A percentile compares a stretch with the other conserved stretches of the same genome.
Conservation (phyloP, 1,284 basidiomycete species). For the Malassezia caprae region DNA sequence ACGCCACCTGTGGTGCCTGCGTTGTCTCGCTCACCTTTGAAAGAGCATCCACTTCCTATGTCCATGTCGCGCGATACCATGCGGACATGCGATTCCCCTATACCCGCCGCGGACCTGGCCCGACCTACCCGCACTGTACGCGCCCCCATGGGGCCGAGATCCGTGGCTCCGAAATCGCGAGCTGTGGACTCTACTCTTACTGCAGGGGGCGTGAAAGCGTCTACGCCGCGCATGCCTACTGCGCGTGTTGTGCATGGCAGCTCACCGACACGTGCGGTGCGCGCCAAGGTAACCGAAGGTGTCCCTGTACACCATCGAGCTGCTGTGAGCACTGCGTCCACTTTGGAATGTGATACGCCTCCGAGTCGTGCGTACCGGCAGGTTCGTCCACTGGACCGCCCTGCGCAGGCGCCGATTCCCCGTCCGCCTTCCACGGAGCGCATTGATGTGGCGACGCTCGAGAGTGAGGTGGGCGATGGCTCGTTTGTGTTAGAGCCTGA, state of each 20-base stretch:
- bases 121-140: background rate
- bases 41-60: background rate
- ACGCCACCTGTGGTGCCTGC: background rate
- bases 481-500: constrained; percentile 29
- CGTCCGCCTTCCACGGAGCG: background rate
- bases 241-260: background rate
- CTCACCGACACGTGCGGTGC: background rate
- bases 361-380: background rate
- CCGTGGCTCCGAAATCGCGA: background rate
- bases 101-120: background rate
- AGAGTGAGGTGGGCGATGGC: constrained; percentile 20
- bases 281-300: constrained; percentile 15
- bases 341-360: background rate
- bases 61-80: background rate
- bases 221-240: background rate
- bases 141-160: background rate
- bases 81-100: background rate
- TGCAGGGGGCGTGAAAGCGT: background rate
- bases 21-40: too few species aligned
- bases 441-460: constrained; percentile 6
- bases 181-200: background rate
- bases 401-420: background rate
- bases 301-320: background rate
- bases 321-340: background rate
- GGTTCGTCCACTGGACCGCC: background rate